Conservation (phyloP, 2,329 filamentous ascomycete genomes). For the Colletotrichum truncatum region DNA sequence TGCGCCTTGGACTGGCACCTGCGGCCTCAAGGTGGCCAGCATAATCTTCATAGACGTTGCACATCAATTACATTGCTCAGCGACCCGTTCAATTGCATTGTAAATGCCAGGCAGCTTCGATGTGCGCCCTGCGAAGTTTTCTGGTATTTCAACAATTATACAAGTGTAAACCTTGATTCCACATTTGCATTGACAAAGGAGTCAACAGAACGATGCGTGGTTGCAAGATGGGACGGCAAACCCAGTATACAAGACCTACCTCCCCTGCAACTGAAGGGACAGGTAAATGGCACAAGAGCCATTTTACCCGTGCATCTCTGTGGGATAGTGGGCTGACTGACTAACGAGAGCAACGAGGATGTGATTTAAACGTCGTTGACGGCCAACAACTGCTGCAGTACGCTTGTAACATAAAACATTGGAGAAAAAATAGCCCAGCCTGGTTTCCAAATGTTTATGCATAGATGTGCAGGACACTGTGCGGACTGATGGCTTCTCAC, state of each 20-base stretch:
- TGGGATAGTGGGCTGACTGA: neutral
- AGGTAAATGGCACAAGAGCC: neutral
- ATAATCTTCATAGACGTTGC: conserved; percentile 3
- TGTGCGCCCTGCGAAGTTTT: neutral
- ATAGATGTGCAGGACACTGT: neutral
- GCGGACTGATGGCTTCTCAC: neutral
- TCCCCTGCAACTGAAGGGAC: neutral
- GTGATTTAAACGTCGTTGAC: neutral
- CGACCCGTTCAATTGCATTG: too few species aligned
- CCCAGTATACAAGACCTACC: neutral
- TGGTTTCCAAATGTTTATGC: conserved; percentile 6
- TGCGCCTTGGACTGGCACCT: conserved; percentile 11
- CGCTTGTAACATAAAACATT: neutral
- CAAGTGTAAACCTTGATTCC: too few species aligned
- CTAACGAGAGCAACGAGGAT: conserved; percentile 6
- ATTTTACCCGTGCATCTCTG: neutral
- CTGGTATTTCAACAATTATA: too few species aligned
- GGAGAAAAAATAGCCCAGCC: neutral
- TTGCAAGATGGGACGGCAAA: neutral
- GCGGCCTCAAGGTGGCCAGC: conserved; percentile 20
- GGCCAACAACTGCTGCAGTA: neutral
- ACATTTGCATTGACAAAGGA: too few species aligned
- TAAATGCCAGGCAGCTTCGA: too few species aligned
- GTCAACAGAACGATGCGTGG: too few species aligned
- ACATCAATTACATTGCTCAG: neutral